Percentiles rank a stretch among this genome's conserved stretches.
Evolutionary conservation across 1,284 basidiomycete species (phyloP).

Genomic region (Ganoderma lucidum): DNA sequence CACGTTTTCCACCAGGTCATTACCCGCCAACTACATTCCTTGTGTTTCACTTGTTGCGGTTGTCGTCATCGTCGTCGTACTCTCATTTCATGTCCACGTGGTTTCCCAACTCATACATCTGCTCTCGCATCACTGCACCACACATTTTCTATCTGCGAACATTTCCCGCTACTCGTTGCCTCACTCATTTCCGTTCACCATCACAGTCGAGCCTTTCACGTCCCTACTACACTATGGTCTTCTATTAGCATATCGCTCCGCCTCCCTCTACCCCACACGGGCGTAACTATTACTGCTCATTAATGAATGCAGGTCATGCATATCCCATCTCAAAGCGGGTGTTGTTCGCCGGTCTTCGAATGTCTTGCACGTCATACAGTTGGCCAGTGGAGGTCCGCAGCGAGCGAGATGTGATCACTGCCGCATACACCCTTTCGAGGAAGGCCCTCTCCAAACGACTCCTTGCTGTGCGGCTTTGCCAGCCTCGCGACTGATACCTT

Average conservation of each 20-base stretch:
- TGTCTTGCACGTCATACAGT: slow-evolving; percentile 17
- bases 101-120: slow-evolving; percentile 11
- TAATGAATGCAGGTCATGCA: slow-evolving; percentile 25
- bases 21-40: slow-evolving; percentile 5
- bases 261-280: slow-evolving; percentile 20
- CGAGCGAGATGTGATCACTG: slow-evolving; percentile 89
- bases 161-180: not conserved
- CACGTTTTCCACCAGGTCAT: slow-evolving; percentile 6
- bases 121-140: slow-evolving; percentile 22
- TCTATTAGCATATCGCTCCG: slow-evolving; percentile 30
- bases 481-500: slow-evolving; percentile 63
- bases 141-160: slow-evolving; percentile 8
- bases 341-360: not conserved
- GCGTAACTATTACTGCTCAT: slow-evolving; percentile 32
- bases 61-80: slow-evolving; percentile 4
- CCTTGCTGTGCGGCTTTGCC: slow-evolving; percentile 69
- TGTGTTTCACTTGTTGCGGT: not conserved
- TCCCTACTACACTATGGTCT: slow-evolving; percentile 23
- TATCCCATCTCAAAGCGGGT: not conserved
- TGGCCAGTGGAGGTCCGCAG: slow-evolving; percentile 56
- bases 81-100: not conserved
- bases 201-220: slow-evolving; percentile 16
- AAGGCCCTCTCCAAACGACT: slow-evolving; percentile 76
- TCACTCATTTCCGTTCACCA: slow-evolving; percentile 9
- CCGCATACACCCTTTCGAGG: slow-evolving; percentile 84